Conservation (phyloP, 176 grass and related monocot species). For the Avena sativa region DNA sequence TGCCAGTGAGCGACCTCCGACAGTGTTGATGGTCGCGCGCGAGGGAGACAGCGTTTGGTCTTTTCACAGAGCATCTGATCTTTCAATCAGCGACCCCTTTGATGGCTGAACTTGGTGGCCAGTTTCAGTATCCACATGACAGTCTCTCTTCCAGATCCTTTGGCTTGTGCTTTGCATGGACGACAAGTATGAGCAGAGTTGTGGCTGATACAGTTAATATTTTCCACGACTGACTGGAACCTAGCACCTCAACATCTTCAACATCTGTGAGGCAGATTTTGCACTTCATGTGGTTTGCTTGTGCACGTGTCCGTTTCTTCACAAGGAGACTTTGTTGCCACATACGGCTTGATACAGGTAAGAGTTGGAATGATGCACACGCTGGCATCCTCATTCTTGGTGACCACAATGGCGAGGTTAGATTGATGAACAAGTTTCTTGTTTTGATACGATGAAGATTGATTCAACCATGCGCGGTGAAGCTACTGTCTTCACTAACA, state of each 20-base stretch:
- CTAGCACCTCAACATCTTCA: not conserved
- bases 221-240: not conserved
- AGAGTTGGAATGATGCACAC: too few relatives aligned
- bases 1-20: conserved; percentile 30
- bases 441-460: too few relatives aligned
- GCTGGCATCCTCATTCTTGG: too few relatives aligned
- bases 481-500: too few relatives aligned
- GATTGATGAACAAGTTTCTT: too few relatives aligned
- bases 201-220: not conserved
- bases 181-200: not conserved
- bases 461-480: too few relatives aligned
- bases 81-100: conserved; percentile 47
- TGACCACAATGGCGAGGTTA: too few relatives aligned
- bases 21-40: conserved; percentile 6
- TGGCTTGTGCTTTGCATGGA: not conserved
- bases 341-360: too few relatives aligned
- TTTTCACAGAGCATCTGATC: conserved; percentile 44
- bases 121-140: not conserved
- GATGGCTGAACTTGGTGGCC: conserved; percentile 18
- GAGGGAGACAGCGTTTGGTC: conserved; percentile 30
- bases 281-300: not conserved
- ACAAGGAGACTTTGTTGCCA: too few relatives aligned
- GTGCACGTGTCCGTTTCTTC: not conserved
- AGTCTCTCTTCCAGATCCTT: not conserved
- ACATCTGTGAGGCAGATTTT: not conserved